Conservation (phyloP, 2,329 filamentous ascomycete genomes). For the Sporothrix euskadiensis region DNA sequence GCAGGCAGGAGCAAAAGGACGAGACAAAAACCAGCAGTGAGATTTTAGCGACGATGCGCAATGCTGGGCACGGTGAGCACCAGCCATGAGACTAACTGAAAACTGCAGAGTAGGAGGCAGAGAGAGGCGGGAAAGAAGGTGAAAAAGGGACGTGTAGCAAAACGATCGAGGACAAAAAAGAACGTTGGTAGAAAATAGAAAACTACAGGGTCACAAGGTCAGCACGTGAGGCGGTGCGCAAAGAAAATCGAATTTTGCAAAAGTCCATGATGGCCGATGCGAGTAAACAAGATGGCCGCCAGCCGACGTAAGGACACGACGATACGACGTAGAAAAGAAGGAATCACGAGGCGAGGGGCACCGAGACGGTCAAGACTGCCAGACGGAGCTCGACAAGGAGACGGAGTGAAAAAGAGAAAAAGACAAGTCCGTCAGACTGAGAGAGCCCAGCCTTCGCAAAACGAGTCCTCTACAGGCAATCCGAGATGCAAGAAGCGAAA, state of each 20-base stretch:
- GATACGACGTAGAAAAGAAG: neutral
- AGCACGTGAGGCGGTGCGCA: conserved; percentile 1
- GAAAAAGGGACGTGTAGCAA: neutral
- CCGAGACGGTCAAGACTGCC: neutral
- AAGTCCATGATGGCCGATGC: neutral
- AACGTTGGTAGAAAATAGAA: too few relatives aligned
- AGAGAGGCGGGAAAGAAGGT: neutral
- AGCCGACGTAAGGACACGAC: neutral
- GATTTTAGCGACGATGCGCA: conserved; percentile 10
- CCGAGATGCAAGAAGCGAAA: neutral
- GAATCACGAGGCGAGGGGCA: neutral
- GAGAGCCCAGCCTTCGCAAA: neutral
- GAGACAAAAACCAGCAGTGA: neutral
- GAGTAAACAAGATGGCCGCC: neutral
- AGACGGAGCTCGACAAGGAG: neutral
- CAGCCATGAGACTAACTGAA: conserved; percentile 7
- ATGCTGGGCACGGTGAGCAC: neutral
- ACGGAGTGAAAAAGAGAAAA: neutral
- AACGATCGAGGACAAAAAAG: neutral
- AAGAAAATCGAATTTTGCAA: neutral
- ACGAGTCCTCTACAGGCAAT: neutral
- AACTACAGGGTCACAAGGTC: neutral
- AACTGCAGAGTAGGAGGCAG: neutral
- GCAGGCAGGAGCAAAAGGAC: neutral
- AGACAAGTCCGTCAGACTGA: neutral